Percentiles rank a stretch among this genome's conserved stretches.
Evolutionary conservation across 2,329 filamentous ascomycete species (phyloP).

Genomic region (Botrytis squamosa): DNA sequence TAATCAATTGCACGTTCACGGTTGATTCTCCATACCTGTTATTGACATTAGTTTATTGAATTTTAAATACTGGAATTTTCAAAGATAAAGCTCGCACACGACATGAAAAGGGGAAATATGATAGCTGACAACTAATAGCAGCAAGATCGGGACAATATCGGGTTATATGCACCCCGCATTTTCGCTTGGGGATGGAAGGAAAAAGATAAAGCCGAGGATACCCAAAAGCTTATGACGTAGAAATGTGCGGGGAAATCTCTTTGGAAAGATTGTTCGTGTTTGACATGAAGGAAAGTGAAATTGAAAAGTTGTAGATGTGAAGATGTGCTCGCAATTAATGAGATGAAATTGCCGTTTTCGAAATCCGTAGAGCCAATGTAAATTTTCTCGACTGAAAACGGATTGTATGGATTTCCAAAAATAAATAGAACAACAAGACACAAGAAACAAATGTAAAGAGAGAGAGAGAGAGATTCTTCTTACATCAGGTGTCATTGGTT

Average conservation of each 20-base stretch:
- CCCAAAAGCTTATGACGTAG: conserved; percentile 18
- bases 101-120: not conserved
- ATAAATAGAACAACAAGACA: not conserved
- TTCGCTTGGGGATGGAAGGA: conserved; percentile 3
- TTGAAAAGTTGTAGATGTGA: not conserved
- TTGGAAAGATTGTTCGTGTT: not conserved
- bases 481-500: conserved; percentile 97
- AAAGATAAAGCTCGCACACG: not conserved
- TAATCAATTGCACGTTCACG: conserved; percentile 98
- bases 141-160: not conserved
- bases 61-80: not conserved
- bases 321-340: not conserved
- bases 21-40: conserved; percentile 98
- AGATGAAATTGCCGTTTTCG: not conserved
- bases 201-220: conserved; percentile 18
- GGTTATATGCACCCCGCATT: conserved; percentile 23
- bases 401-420: not conserved
- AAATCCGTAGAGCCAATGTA: not conserved
- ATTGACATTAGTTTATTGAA: not conserved
- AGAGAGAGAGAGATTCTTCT: conserved; percentile 43
- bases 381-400: not conserved
- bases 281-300: not conserved
- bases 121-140: not conserved
- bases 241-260: conserved; percentile 17
- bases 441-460: not conserved